These are phyloP conservation scores for Phytophthora multivora DNA, from an alignment of 352 stramenopile genomes.

Conservation along the genomic window DNA sequence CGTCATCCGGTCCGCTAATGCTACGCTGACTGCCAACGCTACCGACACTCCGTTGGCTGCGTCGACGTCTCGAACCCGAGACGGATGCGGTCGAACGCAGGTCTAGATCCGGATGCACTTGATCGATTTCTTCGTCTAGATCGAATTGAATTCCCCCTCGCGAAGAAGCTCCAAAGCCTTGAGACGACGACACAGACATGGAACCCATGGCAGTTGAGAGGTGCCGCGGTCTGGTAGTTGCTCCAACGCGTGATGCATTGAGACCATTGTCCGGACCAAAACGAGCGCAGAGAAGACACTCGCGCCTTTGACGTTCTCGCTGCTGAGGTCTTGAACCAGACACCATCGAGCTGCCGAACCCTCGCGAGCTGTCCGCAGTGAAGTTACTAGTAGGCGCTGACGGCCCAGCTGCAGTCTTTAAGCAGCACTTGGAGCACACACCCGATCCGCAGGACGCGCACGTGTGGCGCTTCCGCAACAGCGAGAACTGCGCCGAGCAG, in stretches of 20 bases:
- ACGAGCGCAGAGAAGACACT: constrained; percentile 70
- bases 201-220: constrained; percentile 31
- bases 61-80: constrained; percentile 21
- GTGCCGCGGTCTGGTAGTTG: constrained; percentile 20
- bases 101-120: constrained; percentile 31
- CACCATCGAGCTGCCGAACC: constrained; percentile 14
- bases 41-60: constrained; percentile 29
- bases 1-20: constrained; percentile 26
- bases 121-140: constrained; percentile 28
- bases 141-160: constrained; percentile 22
- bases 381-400: background rate
- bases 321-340: constrained; percentile 11
- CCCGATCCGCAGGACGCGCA: constrained; percentile 57
- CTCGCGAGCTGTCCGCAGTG: constrained; percentile 2
- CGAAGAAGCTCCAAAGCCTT: constrained; percentile 12
- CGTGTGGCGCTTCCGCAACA: constrained; percentile 65
- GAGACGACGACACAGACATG: constrained; percentile 29
- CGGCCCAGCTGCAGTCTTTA: constrained; percentile 21
- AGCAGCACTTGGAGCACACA: constrained; percentile 66
- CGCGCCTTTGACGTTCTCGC: constrained; percentile 20
- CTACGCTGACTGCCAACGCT: constrained; percentile 30
- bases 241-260: background rate
- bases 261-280: constrained; percentile 43
- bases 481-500: constrained; percentile 61
- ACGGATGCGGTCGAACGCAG: constrained; percentile 28